A percentile compares a stretch with the other conserved stretches of the same genome.
phyloP scores from a whole-genome alignment of 1,284 basidiomycete species.

The Exsudoporus floridanus region DNA sequence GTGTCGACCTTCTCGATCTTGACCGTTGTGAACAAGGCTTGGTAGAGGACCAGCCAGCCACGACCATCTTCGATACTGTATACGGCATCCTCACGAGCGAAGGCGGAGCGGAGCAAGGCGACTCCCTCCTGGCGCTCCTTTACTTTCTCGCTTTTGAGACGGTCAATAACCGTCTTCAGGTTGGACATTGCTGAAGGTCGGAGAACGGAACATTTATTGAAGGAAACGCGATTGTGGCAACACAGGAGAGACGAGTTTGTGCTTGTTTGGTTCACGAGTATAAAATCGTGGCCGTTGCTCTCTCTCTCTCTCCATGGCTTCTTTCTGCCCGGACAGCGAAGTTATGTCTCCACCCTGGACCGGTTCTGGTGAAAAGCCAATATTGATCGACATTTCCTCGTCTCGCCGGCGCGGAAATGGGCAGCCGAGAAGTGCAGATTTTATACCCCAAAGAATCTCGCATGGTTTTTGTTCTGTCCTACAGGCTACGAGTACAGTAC shows the following conservation, averaged over 20 bases:
- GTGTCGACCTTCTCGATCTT: slow-evolving; percentile 57
- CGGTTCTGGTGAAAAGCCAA: slow-evolving; percentile 76
- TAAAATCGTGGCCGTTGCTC: slow-evolving; percentile 18
- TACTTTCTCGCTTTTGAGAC: slow-evolving; percentile 64
- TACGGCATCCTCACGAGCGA: slow-evolving; percentile 55
- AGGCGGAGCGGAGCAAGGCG: slow-evolving; percentile 54
- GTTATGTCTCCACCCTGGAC: slow-evolving; percentile 53
- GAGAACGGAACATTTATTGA: slow-evolving; percentile 2
- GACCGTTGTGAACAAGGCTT: slow-evolving; percentile 70
- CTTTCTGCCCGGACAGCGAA: slow-evolving; percentile 71
- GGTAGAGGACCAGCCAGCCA: slow-evolving; percentile 70
- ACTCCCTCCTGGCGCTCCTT: slow-evolving; percentile 74
- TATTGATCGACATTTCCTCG: slow-evolving; percentile 43
- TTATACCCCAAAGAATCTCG: slow-evolving; percentile 22
- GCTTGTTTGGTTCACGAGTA: slow-evolving; percentile 30
- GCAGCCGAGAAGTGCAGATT: slow-evolving; percentile 43
- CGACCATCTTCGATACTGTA: slow-evolving; percentile 54
- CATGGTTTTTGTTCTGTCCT: slow-evolving; percentile 37
- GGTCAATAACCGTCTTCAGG: slow-evolving; percentile 49
- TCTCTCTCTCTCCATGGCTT: slow-evolving; percentile 42
- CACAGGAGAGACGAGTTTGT: slow-evolving; percentile 23
- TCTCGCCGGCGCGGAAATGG: slow-evolving; percentile 53
- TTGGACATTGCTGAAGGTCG: slow-evolving; percentile 39
- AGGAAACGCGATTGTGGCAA: slow-evolving; percentile 15
- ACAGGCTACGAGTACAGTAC: slow-evolving; percentile 19